Percentiles rank a stretch among this genome's conserved stretches.
phyloP scores from a whole-genome alignment of 805 yeast species.

The Kluyveromyces siamensis region DNA sequence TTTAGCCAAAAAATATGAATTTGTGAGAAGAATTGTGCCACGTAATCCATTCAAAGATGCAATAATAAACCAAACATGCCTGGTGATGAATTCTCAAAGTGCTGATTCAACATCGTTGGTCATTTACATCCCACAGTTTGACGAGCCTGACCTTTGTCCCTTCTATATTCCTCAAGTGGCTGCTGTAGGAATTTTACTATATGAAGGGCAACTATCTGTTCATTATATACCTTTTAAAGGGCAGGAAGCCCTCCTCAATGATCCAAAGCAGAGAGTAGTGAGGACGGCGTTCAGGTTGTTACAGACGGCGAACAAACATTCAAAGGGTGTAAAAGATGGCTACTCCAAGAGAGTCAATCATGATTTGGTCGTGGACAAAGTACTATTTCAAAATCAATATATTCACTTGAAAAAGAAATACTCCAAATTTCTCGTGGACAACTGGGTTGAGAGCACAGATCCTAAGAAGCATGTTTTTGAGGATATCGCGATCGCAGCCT shows the following conservation, averaged over 20 bases:
- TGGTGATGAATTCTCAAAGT: conserved; percentile 30
- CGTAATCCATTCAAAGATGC: conserved; percentile 82
- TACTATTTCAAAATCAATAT: conserved; percentile 74
- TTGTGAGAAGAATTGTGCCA: conserved; percentile 84
- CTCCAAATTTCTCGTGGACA: conserved; percentile 62
- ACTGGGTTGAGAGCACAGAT: conserved; percentile 92
- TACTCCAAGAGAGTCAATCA: conserved; percentile 84
- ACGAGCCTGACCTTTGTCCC: conserved; percentile 53
- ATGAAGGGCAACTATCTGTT: conserved; percentile 44
- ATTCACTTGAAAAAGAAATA: conserved; percentile 73
- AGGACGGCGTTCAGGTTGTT: conserved; percentile 76
- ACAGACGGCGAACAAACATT: conserved; percentile 75
- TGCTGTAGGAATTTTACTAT: conserved; percentile 63
- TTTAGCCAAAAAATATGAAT: conserved; percentile 32
- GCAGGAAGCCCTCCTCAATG: conserved; percentile 25
- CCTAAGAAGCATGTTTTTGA: conserved; percentile 95
- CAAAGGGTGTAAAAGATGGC: conserved; percentile 74
- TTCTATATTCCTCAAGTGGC: conserved; percentile 82
- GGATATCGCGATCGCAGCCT: conserved; percentile 92
- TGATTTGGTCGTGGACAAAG: conserved; percentile 76
- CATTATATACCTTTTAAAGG: conserved; percentile 61
- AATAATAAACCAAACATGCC: conserved; percentile 78
- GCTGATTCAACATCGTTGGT: conserved; percentile 39
- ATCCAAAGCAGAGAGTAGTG: conserved; percentile 47
- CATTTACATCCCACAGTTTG: conserved; percentile 72